Evolutionary conservation across 805 yeast genomes (phyloP).

Genomic region (Wickerhamiella australiensis): DNA sequence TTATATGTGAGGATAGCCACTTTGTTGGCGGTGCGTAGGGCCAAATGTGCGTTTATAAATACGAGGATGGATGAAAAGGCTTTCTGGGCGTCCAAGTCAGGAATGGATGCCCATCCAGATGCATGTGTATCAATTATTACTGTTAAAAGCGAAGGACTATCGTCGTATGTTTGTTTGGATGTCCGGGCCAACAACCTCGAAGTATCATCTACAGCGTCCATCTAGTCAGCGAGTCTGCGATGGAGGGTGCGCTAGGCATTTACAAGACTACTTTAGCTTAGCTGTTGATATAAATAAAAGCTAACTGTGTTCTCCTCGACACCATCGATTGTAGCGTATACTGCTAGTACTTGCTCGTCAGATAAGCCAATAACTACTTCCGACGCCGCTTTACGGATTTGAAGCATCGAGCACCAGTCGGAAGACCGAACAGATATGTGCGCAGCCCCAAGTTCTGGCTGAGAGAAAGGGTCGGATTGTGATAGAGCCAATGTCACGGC

Average conservation of each 20-base stretch:
- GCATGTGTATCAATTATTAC: conserved; percentile 73
- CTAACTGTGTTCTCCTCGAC: background rate
- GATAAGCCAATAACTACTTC: conserved; percentile 3
- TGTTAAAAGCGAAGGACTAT: conserved; percentile 65
- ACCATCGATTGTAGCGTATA: background rate
- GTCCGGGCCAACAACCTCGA: conserved; percentile 17
- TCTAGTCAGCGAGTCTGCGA: conserved; percentile 12
- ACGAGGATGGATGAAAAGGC: conserved; percentile 58
- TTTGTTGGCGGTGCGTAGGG: conserved; percentile 70
- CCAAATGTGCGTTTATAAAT: conserved; percentile 74
- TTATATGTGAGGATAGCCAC: conserved; percentile 74
- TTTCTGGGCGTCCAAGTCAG: conserved; percentile 36
- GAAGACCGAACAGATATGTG: background rate
- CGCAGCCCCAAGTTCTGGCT: background rate
- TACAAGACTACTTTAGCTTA: background rate
- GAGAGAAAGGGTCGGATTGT: background rate
- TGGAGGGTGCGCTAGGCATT: too few species aligned
- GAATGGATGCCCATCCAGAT: conserved; percentile 42
- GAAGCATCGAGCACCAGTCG: conserved; percentile 9
- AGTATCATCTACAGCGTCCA: conserved; percentile 30
- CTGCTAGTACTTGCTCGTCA: conserved; percentile 6
- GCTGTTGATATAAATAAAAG: background rate
- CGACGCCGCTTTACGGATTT: background rate
- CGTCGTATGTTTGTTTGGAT: conserved; percentile 33
- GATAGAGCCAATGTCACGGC: background rate